Base-by-base conservation (phyloP, 345 rosid species). In the Lagerstroemia speciosa region DNA sequence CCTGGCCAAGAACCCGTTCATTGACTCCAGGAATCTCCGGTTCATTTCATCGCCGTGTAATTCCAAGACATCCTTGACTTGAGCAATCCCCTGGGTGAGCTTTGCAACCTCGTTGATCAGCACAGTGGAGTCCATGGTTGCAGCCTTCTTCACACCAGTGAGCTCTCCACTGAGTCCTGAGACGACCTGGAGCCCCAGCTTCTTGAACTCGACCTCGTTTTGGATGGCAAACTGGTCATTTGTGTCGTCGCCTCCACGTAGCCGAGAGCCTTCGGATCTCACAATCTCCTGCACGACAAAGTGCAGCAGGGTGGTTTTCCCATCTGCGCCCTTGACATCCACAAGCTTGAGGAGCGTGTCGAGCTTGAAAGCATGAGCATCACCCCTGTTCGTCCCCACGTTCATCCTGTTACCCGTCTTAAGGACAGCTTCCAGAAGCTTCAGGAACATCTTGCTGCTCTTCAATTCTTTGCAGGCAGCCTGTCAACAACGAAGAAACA, bases 361-460 rank as follows among this genome's bases (percentile, higher is more conserved):
- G 10, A 94, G 97, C 89, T 92, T 94, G 87, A 92, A 94, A 38
- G 99, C 97, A 2, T 81, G 93, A 0, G 99, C 99, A 61, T 88
- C 96, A 0, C 99, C 97, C 8, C 92, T 86, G 70, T 87, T 87
- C n/a, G 99, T 94, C 68, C 96, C 96, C 46, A 89, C 85, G 55
- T 94, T 92, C 99, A 92, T 92, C 31, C 96, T 80, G 78, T 94
- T 92, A 62, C 99, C 97, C 0, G 99, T 92, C 74, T 83, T 90
- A 24, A 92, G 92, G 67, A 94, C 98, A 2, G 99, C 99, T 78
- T 94, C 97, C 7, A 90, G 74, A 72, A 94, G 98, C 82, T 89
- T 94, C 65, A 88, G 68, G 78, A 94, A 92, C 91, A 89, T 83
- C 68, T 86, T 78, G 70, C 96, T 94, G 73, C 78, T 94, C 82